Conservation (phyloP, 352 stramenopile species). For the Pythium insidiosum region DNA sequence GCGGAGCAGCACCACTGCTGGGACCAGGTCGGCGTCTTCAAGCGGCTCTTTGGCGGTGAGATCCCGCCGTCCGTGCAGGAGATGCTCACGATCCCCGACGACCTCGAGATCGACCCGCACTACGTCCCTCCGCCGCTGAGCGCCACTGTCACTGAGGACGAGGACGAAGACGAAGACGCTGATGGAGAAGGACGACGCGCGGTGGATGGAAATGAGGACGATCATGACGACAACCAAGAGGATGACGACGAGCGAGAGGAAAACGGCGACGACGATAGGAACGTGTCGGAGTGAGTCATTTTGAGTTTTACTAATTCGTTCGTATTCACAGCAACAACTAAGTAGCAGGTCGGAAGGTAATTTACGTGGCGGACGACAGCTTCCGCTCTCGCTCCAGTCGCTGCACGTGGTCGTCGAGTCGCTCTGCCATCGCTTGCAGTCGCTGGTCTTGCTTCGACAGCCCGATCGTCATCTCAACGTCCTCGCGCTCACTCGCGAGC, state of each 20-base stretch:
- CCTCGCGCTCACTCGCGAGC: constrained; percentile 36
- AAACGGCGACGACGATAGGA: background rate
- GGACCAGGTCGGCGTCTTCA: constrained; percentile 79
- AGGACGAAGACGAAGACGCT: background rate
- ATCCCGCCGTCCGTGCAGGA: constrained; percentile 45
- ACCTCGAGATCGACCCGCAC: constrained; percentile 12
- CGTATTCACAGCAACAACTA: too few species aligned
- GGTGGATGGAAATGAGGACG: too few species aligned
- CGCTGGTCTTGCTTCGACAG: constrained; percentile 31
- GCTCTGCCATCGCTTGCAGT: constrained; percentile 5
- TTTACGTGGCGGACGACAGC: constrained; percentile 19
- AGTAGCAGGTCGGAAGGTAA: too few species aligned
- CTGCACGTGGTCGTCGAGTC: background rate
- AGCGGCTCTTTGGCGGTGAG: constrained; percentile 68
- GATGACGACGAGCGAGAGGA: too few species aligned
- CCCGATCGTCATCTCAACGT: constrained; percentile 63
- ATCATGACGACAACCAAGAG: too few species aligned
- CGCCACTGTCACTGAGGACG: too few species aligned
- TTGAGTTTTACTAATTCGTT: background rate
- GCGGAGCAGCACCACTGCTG: constrained; percentile 75
- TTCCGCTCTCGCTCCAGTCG: background rate
- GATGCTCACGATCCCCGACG: constrained; percentile 46
- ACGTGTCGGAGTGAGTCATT: constrained; percentile 7
- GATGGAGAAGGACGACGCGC: too few species aligned
- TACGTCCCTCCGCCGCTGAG: too few species aligned